These are phyloP conservation scores for Trapa incisa DNA, from an alignment of 345 rosid genomes.

Conservation along the genomic window DNA sequence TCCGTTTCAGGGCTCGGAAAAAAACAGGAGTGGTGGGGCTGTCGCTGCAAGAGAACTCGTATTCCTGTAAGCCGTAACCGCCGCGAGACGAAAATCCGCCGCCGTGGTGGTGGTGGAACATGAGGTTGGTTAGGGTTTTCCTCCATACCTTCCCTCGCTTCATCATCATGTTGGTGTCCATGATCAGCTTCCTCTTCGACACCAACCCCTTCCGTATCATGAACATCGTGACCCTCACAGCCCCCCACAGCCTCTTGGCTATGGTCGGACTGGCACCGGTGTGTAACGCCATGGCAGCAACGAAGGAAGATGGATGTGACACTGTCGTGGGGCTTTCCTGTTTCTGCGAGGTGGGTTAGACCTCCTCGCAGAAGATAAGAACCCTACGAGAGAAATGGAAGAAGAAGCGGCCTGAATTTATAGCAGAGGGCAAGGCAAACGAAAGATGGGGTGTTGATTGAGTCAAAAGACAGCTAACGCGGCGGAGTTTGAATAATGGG, in stretches of 20 bases:
- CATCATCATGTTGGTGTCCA: constrained; percentile 50
- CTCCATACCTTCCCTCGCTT: constrained; percentile 37
- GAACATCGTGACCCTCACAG: constrained; percentile 30
- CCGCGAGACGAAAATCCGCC: constrained; percentile 16
- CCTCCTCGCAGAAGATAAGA: constrained; percentile 48
- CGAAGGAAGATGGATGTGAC: background rate
- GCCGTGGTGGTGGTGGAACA: constrained; percentile 22
- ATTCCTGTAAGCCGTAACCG: constrained; percentile 40
- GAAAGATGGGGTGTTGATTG: background rate
- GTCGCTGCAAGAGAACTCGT: constrained; percentile 57
- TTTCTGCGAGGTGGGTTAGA: constrained; percentile 32
- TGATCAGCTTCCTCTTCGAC: constrained; percentile 40
- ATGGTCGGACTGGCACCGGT: constrained; percentile 7
- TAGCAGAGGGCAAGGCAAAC: background rate
- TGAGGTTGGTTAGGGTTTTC: constrained; percentile 28
- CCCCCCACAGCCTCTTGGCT: constrained; percentile 42
- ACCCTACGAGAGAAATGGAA: constrained; percentile 3
- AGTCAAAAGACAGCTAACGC: constrained; percentile 21
- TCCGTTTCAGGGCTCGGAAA: constrained; percentile 29
- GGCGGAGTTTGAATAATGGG: constrained; percentile 2
- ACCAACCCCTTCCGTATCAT: constrained; percentile 37
- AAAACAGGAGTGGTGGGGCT: constrained; percentile 48
- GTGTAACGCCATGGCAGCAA: constrained; percentile 20
- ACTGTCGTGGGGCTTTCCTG: constrained; percentile 18
- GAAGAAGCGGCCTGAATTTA: constrained; percentile 15